phyloP scores from a whole-genome alignment of 345 rosid species.

The Melaleuca quinquenervia region DNA sequence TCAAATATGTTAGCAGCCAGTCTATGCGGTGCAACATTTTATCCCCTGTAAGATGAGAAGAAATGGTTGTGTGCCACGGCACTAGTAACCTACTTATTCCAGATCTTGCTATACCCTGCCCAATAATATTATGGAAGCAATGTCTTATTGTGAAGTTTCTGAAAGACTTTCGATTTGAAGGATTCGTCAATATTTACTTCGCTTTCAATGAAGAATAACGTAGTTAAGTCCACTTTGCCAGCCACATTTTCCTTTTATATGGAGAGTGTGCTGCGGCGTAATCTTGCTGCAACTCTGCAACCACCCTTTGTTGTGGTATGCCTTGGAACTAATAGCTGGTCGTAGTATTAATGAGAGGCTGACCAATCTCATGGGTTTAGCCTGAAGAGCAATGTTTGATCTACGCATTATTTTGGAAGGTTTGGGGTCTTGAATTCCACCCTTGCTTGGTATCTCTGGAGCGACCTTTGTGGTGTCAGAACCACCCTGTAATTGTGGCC shows the following conservation, averaged over 20 bases:
- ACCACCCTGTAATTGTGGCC: neutral
- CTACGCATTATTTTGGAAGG: neutral
- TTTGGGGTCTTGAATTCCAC: neutral
- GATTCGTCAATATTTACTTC: neutral
- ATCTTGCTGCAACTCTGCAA: neutral
- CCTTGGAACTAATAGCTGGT: neutral
- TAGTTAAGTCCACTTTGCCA: neutral
- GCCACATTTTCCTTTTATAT: neutral
- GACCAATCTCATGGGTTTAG: neutral
- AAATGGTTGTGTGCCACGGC: neutral
- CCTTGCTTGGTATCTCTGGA: neutral
- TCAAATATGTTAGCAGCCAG: neutral
- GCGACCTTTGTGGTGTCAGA: neutral
- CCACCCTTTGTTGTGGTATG: neutral
- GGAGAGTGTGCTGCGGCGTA: neutral
- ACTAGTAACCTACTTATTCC: neutral
- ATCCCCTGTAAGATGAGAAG: neutral
- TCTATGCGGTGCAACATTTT: neutral
- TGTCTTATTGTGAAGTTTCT: neutral
- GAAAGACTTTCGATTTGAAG: neutral
- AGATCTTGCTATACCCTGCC: neutral
- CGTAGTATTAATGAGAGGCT: neutral
- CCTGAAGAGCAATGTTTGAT: neutral
- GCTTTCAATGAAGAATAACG: neutral
- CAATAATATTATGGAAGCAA: neutral